Conservation (phyloP, 2,329 filamentous ascomycete genomes). For the Phialemonium atrogriseum region DNA sequence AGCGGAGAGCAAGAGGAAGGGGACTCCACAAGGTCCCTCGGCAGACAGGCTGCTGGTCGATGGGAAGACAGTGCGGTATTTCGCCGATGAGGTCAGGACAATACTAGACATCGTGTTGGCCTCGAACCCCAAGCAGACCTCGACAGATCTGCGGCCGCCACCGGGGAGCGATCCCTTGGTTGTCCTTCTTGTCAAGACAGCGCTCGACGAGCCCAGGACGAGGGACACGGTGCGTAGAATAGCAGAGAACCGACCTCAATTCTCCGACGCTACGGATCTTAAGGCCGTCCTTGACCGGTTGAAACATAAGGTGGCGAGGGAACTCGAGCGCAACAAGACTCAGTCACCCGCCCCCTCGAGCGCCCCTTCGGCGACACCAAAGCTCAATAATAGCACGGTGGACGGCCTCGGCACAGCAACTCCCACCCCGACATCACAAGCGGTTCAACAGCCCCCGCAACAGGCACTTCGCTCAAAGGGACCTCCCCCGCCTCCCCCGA, state of each 20-base stretch:
- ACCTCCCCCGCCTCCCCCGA: slow-evolving; percentile 39
- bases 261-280: slow-evolving; percentile 44
- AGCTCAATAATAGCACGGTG: slow-evolving; percentile 9
- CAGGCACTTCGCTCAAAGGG: slow-evolving; percentile 55
- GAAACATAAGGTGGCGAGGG: slow-evolving; percentile 31
- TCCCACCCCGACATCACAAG: neutral
- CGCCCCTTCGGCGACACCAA: slow-evolving; percentile 9
- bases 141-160: slow-evolving; percentile 42
- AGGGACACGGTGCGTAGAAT: slow-evolving; percentile 45
- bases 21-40: slow-evolving; percentile 41
- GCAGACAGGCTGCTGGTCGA: slow-evolving; percentile 48
- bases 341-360: slow-evolving; percentile 7
- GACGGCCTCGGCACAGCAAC: slow-evolving; percentile 11
- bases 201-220: slow-evolving; percentile 41
- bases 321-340: slow-evolving; percentile 15
- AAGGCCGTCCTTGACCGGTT: slow-evolving; percentile 44
- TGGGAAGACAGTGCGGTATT: slow-evolving; percentile 49
- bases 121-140: slow-evolving; percentile 49
- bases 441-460: slow-evolving; percentile 18
- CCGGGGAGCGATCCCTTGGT: slow-evolving; percentile 47
- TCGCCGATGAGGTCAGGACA: slow-evolving; percentile 47
- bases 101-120: slow-evolving; percentile 52
- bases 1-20: slow-evolving; percentile 43
- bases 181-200: slow-evolving; percentile 48
- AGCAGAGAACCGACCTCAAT: slow-evolving; percentile 40